A percentile compares a stretch with the other conserved stretches of the same genome.
Conservation (phyloP, 371 early-diverging fungal species). For the Apophysomyces trapeziformis region DNA sequence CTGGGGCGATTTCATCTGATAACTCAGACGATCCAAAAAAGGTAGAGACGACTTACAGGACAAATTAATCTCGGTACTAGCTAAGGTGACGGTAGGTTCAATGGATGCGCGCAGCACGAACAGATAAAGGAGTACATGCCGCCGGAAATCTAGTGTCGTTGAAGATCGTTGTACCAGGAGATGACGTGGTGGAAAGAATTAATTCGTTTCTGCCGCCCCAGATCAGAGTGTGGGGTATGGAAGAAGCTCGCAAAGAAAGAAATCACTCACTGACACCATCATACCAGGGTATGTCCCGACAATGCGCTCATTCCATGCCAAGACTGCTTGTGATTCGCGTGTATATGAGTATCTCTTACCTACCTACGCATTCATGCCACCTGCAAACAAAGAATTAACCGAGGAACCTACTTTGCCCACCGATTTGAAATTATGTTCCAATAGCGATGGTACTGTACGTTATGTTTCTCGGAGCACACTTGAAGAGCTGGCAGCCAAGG, state of each 20-base stretch:
- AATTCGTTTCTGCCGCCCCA: slow-evolving; percentile 80
- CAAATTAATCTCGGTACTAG: background rate
- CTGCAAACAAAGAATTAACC: slow-evolving; percentile 24
- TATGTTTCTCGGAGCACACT: slow-evolving; percentile 40
- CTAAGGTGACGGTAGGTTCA: slow-evolving; percentile 53
- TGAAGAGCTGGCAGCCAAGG: slow-evolving; percentile 58
- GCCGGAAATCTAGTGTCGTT: slow-evolving; percentile 94
- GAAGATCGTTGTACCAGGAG: slow-evolving; percentile 79
- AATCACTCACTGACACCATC: slow-evolving; percentile 12
- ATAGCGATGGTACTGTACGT: slow-evolving; percentile 1
- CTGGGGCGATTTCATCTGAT: slow-evolving; percentile 80
- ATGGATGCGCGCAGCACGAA: slow-evolving; percentile 94
- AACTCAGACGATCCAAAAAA: slow-evolving; percentile 82
- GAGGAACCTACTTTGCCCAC: slow-evolving; percentile 22
- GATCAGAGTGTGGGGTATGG: slow-evolving; percentile 84
- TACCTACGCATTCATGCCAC: slow-evolving; percentile 81
- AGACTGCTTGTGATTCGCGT: slow-evolving; percentile 90
- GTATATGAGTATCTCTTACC: slow-evolving; percentile 99
- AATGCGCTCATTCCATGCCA: slow-evolving; percentile 88
- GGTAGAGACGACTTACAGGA: slow-evolving; percentile 40
- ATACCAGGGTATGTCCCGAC: slow-evolving; percentile 69
- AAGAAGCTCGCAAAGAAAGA: background rate
- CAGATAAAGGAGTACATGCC: slow-evolving; percentile 99
- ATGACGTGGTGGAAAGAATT: slow-evolving; percentile 73
- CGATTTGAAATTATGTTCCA: slow-evolving; percentile 25